Percentiles rank a stretch among this genome's conserved stretches.
These are phyloP conservation scores for Catharanthus roseus DNA, from an alignment of 257 asterid genomes.

Conservation along the genomic window DNA sequence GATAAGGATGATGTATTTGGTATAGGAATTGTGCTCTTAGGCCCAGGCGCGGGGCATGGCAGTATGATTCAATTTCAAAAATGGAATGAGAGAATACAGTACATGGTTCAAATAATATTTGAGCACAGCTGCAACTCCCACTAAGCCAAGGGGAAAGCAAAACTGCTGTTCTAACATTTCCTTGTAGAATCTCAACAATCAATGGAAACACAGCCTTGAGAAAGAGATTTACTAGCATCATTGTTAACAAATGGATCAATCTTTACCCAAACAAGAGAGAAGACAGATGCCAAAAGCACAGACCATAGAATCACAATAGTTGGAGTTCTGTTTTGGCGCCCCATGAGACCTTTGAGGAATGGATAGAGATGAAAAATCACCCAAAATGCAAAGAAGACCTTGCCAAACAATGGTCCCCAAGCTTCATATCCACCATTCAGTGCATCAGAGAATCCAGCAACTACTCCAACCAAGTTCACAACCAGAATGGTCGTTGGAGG, in stretches of 20 bases:
- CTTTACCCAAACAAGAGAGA: conserved; percentile 95
- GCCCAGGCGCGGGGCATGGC: too few species aligned
- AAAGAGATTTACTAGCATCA: conserved; percentile 29
- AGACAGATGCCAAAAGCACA: conserved; percentile 86
- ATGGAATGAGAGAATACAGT: too few species aligned
- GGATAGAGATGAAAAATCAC: conserved; percentile 88
- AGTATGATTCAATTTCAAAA: too few species aligned
- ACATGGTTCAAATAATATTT: background rate
- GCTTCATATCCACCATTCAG: conserved; percentile 84
- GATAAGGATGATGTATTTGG: too few species aligned
- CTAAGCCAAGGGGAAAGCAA: background rate
- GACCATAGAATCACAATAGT: conserved; percentile 91
- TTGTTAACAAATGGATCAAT: conserved; percentile 70
- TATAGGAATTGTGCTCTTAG: too few species aligned
- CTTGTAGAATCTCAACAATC: conserved; percentile 46
- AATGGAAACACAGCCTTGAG: conserved; percentile 71
- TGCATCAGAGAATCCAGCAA: conserved; percentile 93
- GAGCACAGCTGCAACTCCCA: background rate
- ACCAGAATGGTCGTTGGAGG: conserved; percentile 88
- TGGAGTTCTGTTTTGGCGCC: conserved; percentile 87
- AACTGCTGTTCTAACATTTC: background rate
- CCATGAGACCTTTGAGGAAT: conserved; percentile 94
- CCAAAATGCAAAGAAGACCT: conserved; percentile 90
- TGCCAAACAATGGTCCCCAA: conserved; percentile 95
- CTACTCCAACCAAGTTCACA: conserved; percentile 81